phyloP scores from a whole-genome alignment of 2,329 filamentous ascomycete genomes.

The Fusarium sp. region DNA sequence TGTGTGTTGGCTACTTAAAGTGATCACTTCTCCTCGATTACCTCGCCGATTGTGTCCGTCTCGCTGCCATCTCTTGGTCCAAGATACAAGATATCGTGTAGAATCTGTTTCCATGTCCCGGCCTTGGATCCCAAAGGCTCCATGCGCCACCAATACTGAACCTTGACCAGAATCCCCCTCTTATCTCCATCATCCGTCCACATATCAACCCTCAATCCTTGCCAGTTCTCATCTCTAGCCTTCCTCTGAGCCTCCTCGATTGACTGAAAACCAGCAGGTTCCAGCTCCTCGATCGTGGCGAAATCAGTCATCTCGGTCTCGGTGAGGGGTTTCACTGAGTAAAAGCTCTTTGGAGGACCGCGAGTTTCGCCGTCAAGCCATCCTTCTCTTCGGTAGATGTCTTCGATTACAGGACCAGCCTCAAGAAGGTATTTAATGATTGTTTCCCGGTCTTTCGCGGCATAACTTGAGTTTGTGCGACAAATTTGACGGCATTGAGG shows the following conservation, averaged over 20 bases:
- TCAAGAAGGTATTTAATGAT: conserved; percentile 4
- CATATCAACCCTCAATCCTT: conserved; percentile 10
- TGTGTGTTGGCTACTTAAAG: not conserved
- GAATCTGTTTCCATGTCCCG: conserved; percentile 7
- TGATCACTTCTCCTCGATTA: not conserved
- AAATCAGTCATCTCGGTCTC: not conserved
- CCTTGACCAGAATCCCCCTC: conserved; percentile 9
- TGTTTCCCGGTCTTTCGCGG: not conserved
- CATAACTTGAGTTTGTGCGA: conserved; percentile 11
- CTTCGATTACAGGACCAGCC: not conserved
- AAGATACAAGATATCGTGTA: conserved; percentile 6
- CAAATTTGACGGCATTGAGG: conserved; percentile 12
- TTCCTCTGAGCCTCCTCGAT: not conserved
- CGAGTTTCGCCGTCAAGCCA: not conserved
- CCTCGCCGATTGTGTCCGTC: not conserved
- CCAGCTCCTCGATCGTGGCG: accelerated
- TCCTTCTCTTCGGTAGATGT: not conserved
- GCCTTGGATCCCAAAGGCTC: not conserved
- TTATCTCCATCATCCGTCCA: conserved; percentile 7
- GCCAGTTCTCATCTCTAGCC: not conserved
- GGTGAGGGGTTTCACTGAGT: not conserved
- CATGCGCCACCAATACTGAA: conserved; percentile 16
- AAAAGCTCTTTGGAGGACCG: not conserved
- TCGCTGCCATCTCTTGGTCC: conserved; percentile 10
- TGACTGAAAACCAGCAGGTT: not conserved